Base-by-base conservation (phyloP, 306 rosid species). In the Castanea sativa region DNA sequence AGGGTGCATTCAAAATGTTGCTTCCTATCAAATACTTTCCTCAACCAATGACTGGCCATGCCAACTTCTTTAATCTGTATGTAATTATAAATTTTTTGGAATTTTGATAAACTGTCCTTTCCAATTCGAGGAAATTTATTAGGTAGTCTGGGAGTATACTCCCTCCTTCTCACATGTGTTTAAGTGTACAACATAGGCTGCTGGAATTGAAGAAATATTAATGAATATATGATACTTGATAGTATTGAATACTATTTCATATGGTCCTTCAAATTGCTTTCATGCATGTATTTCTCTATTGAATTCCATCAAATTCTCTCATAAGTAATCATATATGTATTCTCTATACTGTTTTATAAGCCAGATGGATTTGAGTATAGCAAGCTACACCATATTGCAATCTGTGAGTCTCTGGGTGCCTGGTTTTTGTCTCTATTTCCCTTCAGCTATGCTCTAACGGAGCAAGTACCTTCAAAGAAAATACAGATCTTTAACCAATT, bases 401-500 rank as follows among this genome's bases (percentile, higher is more conserved):
- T 68, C 9, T 65, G 67, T 53, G 18, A 75, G 77, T 64, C 30
- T 81, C 76, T 41, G 18, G 51, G 58, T 21, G 19, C 56, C 79
- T 41, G 77, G 71, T 64, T 65, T 71, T 69, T 73, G 77, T 65
- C 23, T 58, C 11, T 41, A 21, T 49, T 83, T 75, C 76, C 80
- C 70, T 76, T 64, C 65, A 77, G 41, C 77, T 69, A 57, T 63
- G 58, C 41, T 41, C 27, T 23, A 21, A 79, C 68, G n/a, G 73
- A 79, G 75, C 79, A 61, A 79, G 55, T 74, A 43, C 80, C 81
- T 71, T 75, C 33, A 78, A 82, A 30, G 59, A 23, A 25, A 59
- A 13, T 49, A 72, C 43, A 11, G 68, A 84, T 43, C 71, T 77
- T 55, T 69, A 75, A 43, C 64, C 55, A 32, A 61, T 21, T 18